Evolutionary conservation across 768 basidiomycete species (phyloP), one percentile per base, ranked within the genome.

Genomic region (Solioccasus polychromus): DNA sequence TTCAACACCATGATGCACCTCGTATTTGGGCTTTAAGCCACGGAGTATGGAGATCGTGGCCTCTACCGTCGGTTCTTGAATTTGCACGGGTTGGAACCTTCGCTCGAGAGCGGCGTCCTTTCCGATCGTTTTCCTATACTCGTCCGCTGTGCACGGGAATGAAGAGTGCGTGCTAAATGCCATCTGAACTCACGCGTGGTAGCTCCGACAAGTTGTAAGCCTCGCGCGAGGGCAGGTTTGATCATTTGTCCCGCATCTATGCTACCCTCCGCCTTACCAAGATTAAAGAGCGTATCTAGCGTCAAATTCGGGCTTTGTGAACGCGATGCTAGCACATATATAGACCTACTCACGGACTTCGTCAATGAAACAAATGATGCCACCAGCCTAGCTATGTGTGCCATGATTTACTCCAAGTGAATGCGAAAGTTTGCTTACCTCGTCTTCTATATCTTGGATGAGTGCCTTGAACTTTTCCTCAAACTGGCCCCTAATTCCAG

Each of bases 221-320:
- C 92, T 28, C 91, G 73, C 6, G 92, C 92, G 2, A 94, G 74
- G 0, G 92, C 88, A 24, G 91, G 91, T 58, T 92, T 94, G 56
- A 93, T 92, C 89, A 93, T 92, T 56, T 90, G 85, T 0, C 91
- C 91, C 2, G 88, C 92, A 55, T 94, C 92, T 48, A 95, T 85
- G 51, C 88, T 89, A 19, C 92, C 92, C 68, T 94, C 92, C 0
- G 88, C 77, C 64, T 94, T 94, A 1, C 92, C 92, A 7, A 95
- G 77, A 44, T 92, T 88, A 71, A 92, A 89, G 3, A 92, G 71
- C 0, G 78, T 84, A 51, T 91, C 85, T 87, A 45, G 5, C 9
- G 43, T 23, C 3, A 18, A 18, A 22, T 10, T 18, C 14, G 24
- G 30, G 14, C 18, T 26, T 30, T 2, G 23, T 50, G 2, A 35